phyloP scores from a whole-genome alignment of 75 land plant species.

The Sequoiadendron giganteum region DNA sequence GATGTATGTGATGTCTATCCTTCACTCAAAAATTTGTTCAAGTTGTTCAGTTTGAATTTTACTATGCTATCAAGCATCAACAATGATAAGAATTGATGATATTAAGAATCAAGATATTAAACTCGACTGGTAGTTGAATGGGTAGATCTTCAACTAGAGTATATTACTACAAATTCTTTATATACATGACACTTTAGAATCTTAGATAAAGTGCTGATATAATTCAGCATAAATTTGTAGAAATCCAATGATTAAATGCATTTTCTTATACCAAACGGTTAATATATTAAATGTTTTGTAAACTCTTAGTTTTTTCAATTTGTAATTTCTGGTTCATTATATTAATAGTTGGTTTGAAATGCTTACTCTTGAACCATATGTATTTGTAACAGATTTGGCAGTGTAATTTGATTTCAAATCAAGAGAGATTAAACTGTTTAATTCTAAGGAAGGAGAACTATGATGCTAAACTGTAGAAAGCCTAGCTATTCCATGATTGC shows the following conservation, averaged over 20 bases:
- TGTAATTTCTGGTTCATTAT: background rate
- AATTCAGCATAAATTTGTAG: background rate
- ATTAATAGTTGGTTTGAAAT: background rate
- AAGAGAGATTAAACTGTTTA: background rate
- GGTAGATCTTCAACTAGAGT: background rate
- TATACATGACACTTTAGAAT: background rate
- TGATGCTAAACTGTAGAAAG: background rate
- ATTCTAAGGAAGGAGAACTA: background rate
- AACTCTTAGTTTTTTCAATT: background rate
- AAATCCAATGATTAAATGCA: background rate
- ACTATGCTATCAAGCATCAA: background rate
- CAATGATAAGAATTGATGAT: background rate
- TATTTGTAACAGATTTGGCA: background rate
- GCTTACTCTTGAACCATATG: background rate
- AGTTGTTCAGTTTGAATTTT: background rate
- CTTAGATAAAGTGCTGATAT: background rate
- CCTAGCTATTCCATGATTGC: background rate
- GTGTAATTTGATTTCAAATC: background rate
- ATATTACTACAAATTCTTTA: background rate
- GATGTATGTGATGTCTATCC: conserved; percentile 51
- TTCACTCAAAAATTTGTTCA: background rate
- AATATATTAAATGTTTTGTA: background rate
- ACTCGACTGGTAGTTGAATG: background rate
- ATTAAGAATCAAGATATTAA: too few relatives aligned
- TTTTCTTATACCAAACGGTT: background rate